phyloP scores from a whole-genome alignment of 495 filamentous ascomycete species.

The Penicillium parvum region DNA sequence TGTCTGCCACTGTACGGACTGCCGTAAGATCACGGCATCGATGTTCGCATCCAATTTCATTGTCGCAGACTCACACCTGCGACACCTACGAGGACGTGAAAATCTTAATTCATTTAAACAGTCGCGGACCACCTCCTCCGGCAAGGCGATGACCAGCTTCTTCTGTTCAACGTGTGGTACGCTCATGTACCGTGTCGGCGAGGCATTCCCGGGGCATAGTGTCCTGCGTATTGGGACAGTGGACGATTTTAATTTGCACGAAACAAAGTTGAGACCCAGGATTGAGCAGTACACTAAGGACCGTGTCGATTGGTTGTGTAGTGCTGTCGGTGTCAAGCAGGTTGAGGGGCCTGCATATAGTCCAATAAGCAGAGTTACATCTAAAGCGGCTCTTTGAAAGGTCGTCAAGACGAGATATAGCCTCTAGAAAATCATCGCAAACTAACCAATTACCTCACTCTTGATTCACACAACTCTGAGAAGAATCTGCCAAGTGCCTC shows the following conservation, averaged over 20 bases:
- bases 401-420: too few relatives aligned
- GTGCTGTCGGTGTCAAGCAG: neutral
- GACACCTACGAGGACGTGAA: constrained; percentile 43
- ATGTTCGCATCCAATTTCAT: constrained; percentile 57
- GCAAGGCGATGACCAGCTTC: constrained; percentile 47
- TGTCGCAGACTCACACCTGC: constrained; percentile 35
- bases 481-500: too few relatives aligned
- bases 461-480: too few relatives aligned
- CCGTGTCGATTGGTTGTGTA: neutral
- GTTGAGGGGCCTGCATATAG: neutral
- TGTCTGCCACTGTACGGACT: constrained; percentile 55
- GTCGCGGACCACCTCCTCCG: constrained; percentile 21
- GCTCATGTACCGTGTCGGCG: constrained; percentile 45
- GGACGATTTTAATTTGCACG: constrained; percentile 48
- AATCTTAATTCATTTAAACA: constrained; percentile 39
- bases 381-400: neutral
- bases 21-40: constrained; percentile 55
- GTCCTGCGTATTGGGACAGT: constrained; percentile 49
- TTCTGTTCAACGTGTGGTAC: constrained; percentile 52
- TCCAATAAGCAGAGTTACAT: neutral
- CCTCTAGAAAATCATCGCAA: too few relatives aligned
- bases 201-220: constrained; percentile 30
- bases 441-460: too few relatives aligned
- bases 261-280: constrained; percentile 44
- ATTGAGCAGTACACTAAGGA: neutral